Evolutionary conservation across 257 asterid species (phyloP).

Genomic region (Paulownia fortunei): DNA sequence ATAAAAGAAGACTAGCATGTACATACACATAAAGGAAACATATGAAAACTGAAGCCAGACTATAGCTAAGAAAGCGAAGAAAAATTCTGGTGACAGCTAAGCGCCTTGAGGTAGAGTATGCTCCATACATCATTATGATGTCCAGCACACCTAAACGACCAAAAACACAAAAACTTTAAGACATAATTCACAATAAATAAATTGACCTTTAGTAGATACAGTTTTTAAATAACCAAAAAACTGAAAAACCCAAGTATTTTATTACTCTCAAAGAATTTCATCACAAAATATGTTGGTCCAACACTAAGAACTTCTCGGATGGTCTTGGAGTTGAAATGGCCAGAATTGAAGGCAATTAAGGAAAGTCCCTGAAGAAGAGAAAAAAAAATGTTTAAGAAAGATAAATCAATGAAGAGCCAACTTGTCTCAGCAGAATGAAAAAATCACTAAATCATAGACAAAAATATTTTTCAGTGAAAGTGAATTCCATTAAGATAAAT

Average conservation of each 20-base stretch:
- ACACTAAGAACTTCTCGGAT: conserved; percentile 86
- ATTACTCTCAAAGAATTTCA: conserved; percentile 87
- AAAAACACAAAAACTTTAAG: neutral
- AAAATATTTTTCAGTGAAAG: neutral
- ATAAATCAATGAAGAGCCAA: conserved; percentile 17
- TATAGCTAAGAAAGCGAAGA: conserved; percentile 78
- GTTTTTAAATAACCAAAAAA: conserved; percentile 22
- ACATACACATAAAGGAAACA: conserved; percentile 95
- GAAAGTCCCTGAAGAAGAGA: conserved; percentile 71
- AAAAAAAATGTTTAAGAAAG: conserved; percentile 24
- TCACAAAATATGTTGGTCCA: conserved; percentile 92
- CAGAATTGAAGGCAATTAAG: conserved; percentile 74
- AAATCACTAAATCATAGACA: neutral
- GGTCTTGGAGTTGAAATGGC: conserved; percentile 56
- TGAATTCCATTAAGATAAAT: neutral
- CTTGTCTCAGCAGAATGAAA: conserved; percentile 16
- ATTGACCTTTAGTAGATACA: neutral
- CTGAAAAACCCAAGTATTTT: neutral
- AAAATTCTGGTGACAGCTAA: conserved; percentile 86
- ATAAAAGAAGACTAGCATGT: conserved; percentile 26
- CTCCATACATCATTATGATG: conserved; percentile 96
- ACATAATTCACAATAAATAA: conserved; percentile 19
- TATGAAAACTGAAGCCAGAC: conserved; percentile 66
- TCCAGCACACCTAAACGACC: conserved; percentile 75
- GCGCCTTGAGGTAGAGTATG: conserved; percentile 83